Base-by-base conservation (phyloP, 208 protist species). In the Wallacemonas collosoma region DNA sequence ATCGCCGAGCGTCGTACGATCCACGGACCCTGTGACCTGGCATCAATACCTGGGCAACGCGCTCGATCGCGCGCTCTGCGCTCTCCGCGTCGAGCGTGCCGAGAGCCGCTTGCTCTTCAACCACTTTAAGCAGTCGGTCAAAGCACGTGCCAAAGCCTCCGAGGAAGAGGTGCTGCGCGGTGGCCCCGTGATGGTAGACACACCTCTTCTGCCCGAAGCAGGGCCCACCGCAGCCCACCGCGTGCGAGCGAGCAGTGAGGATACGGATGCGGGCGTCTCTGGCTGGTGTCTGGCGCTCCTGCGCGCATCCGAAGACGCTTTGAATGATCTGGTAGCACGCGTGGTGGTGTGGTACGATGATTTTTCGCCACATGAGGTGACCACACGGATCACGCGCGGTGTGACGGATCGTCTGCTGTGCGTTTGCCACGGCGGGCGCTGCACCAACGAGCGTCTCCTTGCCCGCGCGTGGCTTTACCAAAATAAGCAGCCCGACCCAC, bases 281-380 rank as follows among this genome's bases (percentile, higher is more conserved):
- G 26, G 26, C 26, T 26, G 26, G 26, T 26, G 26, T 26, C 26
- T 26, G 26, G 26, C 26, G 26, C 26, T 26, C 26, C 26, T 26
- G 26, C 26, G 26, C 26, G 26, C 26, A 26, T 26, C 15, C 15
- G 54, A 58, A 17, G 54, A 51, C 14, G 47, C 47, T 15, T 14
- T 51, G 47, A 51, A 51, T 14, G 47, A 14, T 14, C 7, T 58
- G 15, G 54, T 17, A 9, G 15, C 75, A 1, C 66, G 79, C 3
- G 57, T 84, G 12, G 75, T 77, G 55, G 74, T 78, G 55, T 45
- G 65, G n/a, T 44, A 69, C 1, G 57, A 58, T 4, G 57, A 75
- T 14, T 12, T 43, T 6, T 7, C 38, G 6, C 14, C 57, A 45
- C 40, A 38, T 61, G 43, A 63, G 7, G 53, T 15, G 35, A 6